Conservation (phyloP, 805 yeast genomes). For the Hanseniaspora meyeri region DNA sequence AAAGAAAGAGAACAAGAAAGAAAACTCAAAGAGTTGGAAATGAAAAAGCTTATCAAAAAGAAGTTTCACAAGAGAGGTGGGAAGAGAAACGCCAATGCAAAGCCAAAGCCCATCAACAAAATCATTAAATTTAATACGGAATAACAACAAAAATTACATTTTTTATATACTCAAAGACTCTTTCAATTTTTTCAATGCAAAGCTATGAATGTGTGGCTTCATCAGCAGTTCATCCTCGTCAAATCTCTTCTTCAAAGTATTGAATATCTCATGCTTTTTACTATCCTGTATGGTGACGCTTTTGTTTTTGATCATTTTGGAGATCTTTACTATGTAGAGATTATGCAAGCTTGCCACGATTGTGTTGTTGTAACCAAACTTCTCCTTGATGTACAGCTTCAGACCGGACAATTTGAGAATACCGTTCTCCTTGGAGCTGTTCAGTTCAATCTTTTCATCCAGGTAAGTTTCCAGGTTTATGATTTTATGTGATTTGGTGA, state of each 20-base stretch:
- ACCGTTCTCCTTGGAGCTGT: background rate
- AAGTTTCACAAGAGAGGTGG: conserved; percentile 29
- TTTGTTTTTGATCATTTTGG: background rate
- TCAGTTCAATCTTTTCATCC: background rate
- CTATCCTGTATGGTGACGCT: background rate
- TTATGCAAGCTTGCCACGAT: conserved; percentile 1
- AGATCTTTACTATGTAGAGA: background rate
- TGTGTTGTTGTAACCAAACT: background rate
- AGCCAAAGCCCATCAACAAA: conserved; percentile 18
- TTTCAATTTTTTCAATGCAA: background rate
- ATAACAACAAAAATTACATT: background rate
- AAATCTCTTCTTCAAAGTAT: background rate
- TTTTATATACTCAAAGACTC: background rate
- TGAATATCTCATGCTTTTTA: background rate
- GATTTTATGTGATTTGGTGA: background rate
- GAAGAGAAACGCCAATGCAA: conserved; percentile 20
- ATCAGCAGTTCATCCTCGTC: background rate
- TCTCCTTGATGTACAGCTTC: background rate
- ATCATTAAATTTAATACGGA: conserved; percentile 11
- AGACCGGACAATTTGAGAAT: background rate
- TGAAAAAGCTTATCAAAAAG: conserved; percentile 25
- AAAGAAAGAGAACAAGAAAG: conserved; percentile 20
- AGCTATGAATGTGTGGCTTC: background rate
- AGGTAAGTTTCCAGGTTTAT: background rate
- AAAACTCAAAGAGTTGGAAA: conserved; percentile 18